Base-by-base conservation (phyloP, 176 grass and related monocot species). In the Oryza meyeriana region DNA sequence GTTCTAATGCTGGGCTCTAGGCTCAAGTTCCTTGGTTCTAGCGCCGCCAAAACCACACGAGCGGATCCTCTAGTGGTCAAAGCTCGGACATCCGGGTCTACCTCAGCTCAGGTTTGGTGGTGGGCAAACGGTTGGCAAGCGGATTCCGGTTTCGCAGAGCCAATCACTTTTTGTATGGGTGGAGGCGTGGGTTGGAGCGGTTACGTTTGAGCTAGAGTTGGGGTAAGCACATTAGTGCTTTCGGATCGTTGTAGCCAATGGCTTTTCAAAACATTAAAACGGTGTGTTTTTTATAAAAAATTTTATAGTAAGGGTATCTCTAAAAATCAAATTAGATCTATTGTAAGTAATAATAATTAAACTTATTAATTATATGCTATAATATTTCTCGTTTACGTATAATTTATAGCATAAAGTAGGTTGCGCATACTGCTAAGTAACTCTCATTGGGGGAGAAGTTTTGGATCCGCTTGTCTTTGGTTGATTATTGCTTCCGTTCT, bases 11-110 rank as follows among this genome's bases (percentile, higher is more conserved):
- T 0, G n/a, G 74, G 79, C 5, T 81, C 71, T 10, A 74, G n/a
- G 75, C 61, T 92, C 82, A 4, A 72, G 77, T n/a, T 57, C 75
- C 85, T 6, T 88, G 81, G 82, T n/a, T 91, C 89, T 31, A 9
- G 74, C 45, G 81, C 77, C 0, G 30, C 81, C 0, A 64, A 17
- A 18, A 66, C 85, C 0, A 48, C 1, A 45, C 85, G 90, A 20
- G 41, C 78, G 83, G 83, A 0, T 89, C 82, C 2, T 79, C 82
- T 8, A 78, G 66, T 82, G 78, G 74, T 89, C 90, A n/a, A 17
- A 72, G 86, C 78, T 89, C 89, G n/a, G 0, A 66, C 72, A 14
- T 91, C 88, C 3, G 75, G 48, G 18, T 55, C 48, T 20, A 55
- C 18, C 16, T 22, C 48, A 55, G 48, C 18, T 20, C 48, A 0